Evolutionary conservation across 768 basidiomycete genomes (phyloP).

Genomic region (Dioszegia crocea): DNA sequence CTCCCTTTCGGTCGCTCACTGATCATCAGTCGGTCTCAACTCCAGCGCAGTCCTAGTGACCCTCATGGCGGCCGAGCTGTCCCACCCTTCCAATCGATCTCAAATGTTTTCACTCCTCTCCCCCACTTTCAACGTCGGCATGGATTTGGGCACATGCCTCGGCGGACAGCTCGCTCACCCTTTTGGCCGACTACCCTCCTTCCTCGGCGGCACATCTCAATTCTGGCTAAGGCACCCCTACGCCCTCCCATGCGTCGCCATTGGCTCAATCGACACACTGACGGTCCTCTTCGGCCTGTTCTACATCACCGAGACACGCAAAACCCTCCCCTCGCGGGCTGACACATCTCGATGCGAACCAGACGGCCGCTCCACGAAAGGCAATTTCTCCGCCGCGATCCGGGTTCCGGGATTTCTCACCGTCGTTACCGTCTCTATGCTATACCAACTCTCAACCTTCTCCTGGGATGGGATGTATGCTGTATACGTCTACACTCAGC

Average conservation of each 20-base stretch:
- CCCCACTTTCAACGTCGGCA: slow-evolving; percentile 24
- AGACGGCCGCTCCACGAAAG: slow-evolving; percentile 1
- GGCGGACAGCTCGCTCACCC: slow-evolving; percentile 39
- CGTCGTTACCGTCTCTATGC: slow-evolving; percentile 17
- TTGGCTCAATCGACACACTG: no score
- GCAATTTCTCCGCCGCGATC: slow-evolving; percentile 12
- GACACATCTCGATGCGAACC: background rate
- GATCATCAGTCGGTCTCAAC: slow-evolving; percentile 31
- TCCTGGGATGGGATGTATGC: slow-evolving; percentile 32
- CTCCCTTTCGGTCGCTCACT: background rate
- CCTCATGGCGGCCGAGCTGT: slow-evolving; percentile 23
- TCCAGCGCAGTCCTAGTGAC: slow-evolving; percentile 20
- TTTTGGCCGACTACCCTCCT: slow-evolving; percentile 24
- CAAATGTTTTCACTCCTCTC: slow-evolving; percentile 34
- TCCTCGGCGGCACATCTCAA: slow-evolving; percentile 24
- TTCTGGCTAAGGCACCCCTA: slow-evolving; percentile 21
- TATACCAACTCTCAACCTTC: slow-evolving; percentile 18
- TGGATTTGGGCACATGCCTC: slow-evolving; percentile 27
- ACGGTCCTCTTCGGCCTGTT: no score
- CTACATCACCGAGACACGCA: no score
- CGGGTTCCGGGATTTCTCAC: slow-evolving; percentile 21
- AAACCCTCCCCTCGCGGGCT: background rate
- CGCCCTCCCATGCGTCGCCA: no score
- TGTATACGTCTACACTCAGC: slow-evolving; percentile 27
- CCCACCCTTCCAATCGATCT: slow-evolving; percentile 26